phyloP scores from a whole-genome alignment of 2,329 filamentous ascomycete genomes.

The Pseudogymnoascus sp. region DNA sequence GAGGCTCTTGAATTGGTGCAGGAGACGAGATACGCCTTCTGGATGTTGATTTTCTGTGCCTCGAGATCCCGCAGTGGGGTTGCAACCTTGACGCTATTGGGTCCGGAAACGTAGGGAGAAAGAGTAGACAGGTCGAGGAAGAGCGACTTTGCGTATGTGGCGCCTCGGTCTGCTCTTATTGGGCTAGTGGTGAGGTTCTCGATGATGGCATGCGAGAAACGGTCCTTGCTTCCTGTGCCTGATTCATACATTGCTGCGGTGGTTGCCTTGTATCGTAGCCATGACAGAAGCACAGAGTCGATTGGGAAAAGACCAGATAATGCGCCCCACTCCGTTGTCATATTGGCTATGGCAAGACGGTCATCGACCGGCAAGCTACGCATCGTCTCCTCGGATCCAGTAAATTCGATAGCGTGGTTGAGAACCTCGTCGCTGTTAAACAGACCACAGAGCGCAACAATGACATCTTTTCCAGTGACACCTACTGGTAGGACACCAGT shows the following conservation, averaged over 20 bases:
- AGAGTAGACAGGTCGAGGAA: constrained; percentile 78
- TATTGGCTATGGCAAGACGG: constrained; percentile 68
- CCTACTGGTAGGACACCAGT: constrained; percentile 68
- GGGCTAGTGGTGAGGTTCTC: constrained; percentile 64
- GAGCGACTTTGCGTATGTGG: constrained; percentile 74
- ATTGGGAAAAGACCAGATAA: constrained; percentile 72
- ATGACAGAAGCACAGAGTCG: constrained; percentile 61
- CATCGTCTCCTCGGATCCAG: constrained; percentile 72
- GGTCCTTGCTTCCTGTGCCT: constrained; percentile 39
- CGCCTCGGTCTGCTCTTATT: constrained; percentile 65
- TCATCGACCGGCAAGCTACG: constrained; percentile 63
- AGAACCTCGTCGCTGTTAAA: constrained; percentile 85
- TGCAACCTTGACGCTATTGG: constrained; percentile 83
- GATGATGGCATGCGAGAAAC: constrained; percentile 66
- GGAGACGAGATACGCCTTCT: constrained; percentile 82
- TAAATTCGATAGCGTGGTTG: constrained; percentile 87
- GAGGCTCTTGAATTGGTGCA: constrained; percentile 83
- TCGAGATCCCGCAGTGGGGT: constrained; percentile 71
- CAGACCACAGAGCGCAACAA: constrained; percentile 77
- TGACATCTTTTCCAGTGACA: constrained; percentile 90
- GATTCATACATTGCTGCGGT: constrained; percentile 53
- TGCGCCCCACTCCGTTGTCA: constrained; percentile 78
- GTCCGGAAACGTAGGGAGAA: constrained; percentile 76
- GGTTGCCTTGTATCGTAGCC: constrained; percentile 73
- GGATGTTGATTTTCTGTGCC: constrained; percentile 63